A percentile compares a stretch with the other conserved stretches of the same genome.
phyloP scores from a whole-genome alignment of 495 filamentous ascomycete genomes.

The Aspergillus cristatus region DNA sequence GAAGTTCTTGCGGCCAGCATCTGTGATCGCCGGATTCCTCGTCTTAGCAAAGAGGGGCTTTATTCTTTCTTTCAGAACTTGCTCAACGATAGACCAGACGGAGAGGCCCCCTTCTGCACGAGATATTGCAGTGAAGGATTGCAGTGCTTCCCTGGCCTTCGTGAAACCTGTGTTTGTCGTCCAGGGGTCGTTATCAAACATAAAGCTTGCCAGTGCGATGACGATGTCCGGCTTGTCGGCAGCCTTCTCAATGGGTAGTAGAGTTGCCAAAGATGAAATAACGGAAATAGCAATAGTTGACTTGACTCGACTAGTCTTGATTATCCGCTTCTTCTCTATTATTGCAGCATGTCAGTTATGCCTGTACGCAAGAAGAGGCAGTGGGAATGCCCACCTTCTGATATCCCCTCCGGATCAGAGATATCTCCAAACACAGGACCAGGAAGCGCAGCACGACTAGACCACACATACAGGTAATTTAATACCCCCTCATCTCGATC shows the following conservation, averaged over 20 bases:
- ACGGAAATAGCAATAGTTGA: slow-evolving; percentile 23
- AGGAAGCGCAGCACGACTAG: slow-evolving; percentile 23
- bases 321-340: slow-evolving; percentile 11
- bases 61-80: slow-evolving; percentile 43
- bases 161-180: slow-evolving; percentile 23
- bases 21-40: slow-evolving; percentile 53
- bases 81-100: slow-evolving; percentile 43
- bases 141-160: slow-evolving; percentile 32
- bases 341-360: slow-evolving; percentile 1
- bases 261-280: slow-evolving; percentile 11
- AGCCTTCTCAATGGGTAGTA: slow-evolving; percentile 12
- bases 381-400: slow-evolving; percentile 14
- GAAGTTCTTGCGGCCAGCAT: slow-evolving; percentile 51
- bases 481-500: slow-evolving; percentile 18
- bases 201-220: slow-evolving; percentile 37
- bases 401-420: slow-evolving; percentile 15
- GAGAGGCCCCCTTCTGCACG: slow-evolving; percentile 7
- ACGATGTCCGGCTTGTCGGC: slow-evolving; percentile 16
- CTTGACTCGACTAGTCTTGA: slow-evolving; percentile 15
- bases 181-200: slow-evolving; percentile 46
- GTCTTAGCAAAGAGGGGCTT: slow-evolving; percentile 62
- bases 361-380: not conserved
- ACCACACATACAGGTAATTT: slow-evolving; percentile 28
- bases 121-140: slow-evolving; percentile 16
- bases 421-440: slow-evolving; percentile 21